These are phyloP conservation scores for Hanseniaspora sp. DNA, from an alignment of 1,139 yeast genomes.

Conservation along the genomic window DNA sequence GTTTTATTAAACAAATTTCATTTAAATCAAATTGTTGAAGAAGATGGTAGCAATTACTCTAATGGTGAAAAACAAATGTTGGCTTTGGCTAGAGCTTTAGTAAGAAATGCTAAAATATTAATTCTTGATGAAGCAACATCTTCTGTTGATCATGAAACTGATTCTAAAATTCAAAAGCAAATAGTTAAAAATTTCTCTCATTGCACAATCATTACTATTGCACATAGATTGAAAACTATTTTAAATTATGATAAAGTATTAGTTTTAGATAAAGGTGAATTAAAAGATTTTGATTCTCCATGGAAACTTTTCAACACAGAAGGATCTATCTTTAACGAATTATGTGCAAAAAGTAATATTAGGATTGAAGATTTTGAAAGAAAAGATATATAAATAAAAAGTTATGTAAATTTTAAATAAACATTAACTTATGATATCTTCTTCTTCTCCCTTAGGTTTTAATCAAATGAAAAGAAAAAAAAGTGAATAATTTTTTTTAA, in stretches of 20 bases:
- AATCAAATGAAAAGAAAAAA: no score
- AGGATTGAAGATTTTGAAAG: slow-evolving; percentile 31
- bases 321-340: slow-evolving; percentile 37
- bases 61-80: slow-evolving; percentile 68
- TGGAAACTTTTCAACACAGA: slow-evolving; percentile 31
- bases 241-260: slow-evolving; percentile 52
- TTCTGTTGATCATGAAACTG: slow-evolving; percentile 70
- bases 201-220: slow-evolving; percentile 68
- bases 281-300: slow-evolving; percentile 52
- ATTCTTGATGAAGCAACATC: slow-evolving; percentile 82
- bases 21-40: slow-evolving; percentile 54
- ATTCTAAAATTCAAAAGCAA: slow-evolving; percentile 55
- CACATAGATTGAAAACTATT: slow-evolving; percentile 65
- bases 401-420: not conserved
- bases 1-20: slow-evolving; percentile 47
- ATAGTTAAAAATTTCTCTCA: slow-evolving; percentile 48
- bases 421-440: not conserved
- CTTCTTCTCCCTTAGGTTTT: not conserved
- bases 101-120: slow-evolving; percentile 52
- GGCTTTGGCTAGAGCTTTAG: slow-evolving; percentile 67
- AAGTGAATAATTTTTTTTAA: no score
- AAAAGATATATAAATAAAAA: slow-evolving; percentile 1
- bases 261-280: slow-evolving; percentile 54
- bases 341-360: slow-evolving; percentile 52
- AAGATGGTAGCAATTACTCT: slow-evolving; percentile 64